phyloP scores from a whole-genome alignment of 2,329 filamentous ascomycete genomes.

The Fusarium sp. region DNA sequence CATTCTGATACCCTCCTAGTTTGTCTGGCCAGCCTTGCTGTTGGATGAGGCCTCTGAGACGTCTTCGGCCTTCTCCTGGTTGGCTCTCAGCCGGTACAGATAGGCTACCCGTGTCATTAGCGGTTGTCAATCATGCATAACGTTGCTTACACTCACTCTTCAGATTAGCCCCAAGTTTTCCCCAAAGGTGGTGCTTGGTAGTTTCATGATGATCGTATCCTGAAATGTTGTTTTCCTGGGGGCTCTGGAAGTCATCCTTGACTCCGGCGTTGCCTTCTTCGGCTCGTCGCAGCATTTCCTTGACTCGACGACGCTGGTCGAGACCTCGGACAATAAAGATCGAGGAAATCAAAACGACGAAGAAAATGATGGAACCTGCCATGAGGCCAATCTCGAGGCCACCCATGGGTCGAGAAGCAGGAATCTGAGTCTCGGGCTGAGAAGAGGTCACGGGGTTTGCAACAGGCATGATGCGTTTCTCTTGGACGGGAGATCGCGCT shows the following conservation, averaged over 20 bases:
- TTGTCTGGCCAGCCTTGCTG: not conserved
- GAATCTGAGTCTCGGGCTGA: not conserved
- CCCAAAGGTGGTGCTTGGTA: not conserved
- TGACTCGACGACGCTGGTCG: conserved; percentile 26
- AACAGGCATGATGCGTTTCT: conserved; percentile 1
- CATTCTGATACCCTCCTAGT: conserved; percentile 5
- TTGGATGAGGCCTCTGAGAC: not conserved
- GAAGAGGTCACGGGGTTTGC: conserved; percentile 9
- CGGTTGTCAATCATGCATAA: not conserved
- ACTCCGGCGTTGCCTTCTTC: conserved; percentile 28
- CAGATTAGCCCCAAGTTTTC: not conserved
- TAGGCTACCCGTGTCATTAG: conserved; percentile 1
- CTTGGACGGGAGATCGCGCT: not conserved
- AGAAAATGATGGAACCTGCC: conserved; percentile 41
- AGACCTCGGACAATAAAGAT: conserved; percentile 43
- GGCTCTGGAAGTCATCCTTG: not conserved
- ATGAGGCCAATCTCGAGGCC: conserved; percentile 48
- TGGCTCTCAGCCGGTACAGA: not conserved
- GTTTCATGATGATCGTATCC: not conserved
- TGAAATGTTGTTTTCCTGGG: not conserved
- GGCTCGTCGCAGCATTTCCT: conserved; percentile 9
- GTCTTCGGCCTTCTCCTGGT: not conserved
- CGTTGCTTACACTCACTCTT: conserved; percentile 16
- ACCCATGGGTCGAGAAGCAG: conserved; percentile 30
- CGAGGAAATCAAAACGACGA: conserved; percentile 39